Conservation (phyloP, 169 alveolate genomes). For the Eimeria brunetti region DNA sequence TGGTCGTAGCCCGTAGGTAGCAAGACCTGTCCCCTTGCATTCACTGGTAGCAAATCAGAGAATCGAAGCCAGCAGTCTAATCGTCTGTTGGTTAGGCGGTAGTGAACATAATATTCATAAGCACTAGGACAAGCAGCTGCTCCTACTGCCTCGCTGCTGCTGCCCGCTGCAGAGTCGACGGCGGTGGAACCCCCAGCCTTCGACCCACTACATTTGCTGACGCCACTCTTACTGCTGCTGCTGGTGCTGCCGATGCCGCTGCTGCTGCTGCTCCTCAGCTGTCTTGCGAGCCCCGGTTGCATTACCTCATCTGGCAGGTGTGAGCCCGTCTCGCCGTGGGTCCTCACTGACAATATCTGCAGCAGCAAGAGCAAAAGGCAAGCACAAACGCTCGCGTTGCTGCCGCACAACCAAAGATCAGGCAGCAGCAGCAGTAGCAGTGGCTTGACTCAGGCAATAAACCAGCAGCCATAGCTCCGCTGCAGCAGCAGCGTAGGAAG, state of each 20-base stretch:
- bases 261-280: constrained; percentile 10
- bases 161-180: constrained; percentile 1
- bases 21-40: constrained; percentile 44
- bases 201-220: not conserved
- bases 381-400: not conserved
- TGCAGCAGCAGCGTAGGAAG: not conserved
- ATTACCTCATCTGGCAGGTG: constrained; percentile 70
- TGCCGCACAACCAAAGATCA: not conserved
- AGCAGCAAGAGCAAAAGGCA: not conserved
- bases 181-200: not conserved
- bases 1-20: constrained; percentile 35
- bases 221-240: constrained; percentile 43
- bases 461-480: constrained; percentile 32
- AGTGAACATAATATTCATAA: constrained; percentile 77
- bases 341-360: constrained; percentile 72
- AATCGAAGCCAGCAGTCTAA: constrained; percentile 75
- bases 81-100: constrained; percentile 73
- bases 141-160: constrained; percentile 26
- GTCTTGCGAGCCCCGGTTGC: constrained; percentile 52
- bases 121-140: constrained; percentile 27
- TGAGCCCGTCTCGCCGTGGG: constrained; percentile 74
- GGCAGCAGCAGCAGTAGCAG: not conserved
- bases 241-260: constrained; percentile 12
- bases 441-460: not conserved
- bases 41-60: constrained; percentile 58